These are phyloP conservation scores for Podaxis sp. DNA, from an alignment of 768 basidiomycete species.

Conservation along the genomic window DNA sequence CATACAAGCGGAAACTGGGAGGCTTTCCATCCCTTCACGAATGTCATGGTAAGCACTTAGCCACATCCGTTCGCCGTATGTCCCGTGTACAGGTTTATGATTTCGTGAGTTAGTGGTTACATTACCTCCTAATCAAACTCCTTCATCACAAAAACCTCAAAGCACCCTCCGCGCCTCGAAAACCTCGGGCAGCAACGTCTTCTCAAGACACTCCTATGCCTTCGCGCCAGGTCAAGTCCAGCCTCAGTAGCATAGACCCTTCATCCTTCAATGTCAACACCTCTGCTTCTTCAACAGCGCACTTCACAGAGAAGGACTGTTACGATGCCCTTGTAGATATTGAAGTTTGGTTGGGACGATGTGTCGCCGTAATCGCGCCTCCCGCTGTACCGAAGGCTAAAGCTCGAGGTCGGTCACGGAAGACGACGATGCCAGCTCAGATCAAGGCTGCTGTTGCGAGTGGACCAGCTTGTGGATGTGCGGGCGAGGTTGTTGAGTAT, in stretches of 20 bases:
- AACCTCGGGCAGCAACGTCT: slow-evolving; percentile 36
- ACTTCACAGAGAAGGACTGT: slow-evolving; percentile 62
- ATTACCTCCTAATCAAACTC: slow-evolving; percentile 76
- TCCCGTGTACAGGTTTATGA: not conserved
- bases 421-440: slow-evolving; percentile 18
- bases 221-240: not conserved
- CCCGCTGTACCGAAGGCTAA: slow-evolving; percentile 20
- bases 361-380: slow-evolving; percentile 33
- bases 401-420: slow-evolving; percentile 31
- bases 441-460: not conserved
- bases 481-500: slow-evolving; percentile 58
- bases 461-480: slow-evolving; percentile 49
- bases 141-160: slow-evolving; percentile 66
- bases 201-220: slow-evolving; percentile 13
- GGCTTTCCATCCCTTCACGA: slow-evolving; percentile 75
- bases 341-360: slow-evolving; percentile 50
- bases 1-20: slow-evolving; percentile 66
- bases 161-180: slow-evolving; percentile 41
- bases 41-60: slow-evolving; percentile 69
- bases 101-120: slow-evolving; percentile 65
- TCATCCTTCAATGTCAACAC: not conserved
- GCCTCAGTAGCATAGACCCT: too few species aligned
- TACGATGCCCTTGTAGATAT: slow-evolving; percentile 66
- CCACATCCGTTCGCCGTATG: not conserved
- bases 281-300: slow-evolving; percentile 20